Conservation (phyloP, 2,329 filamentous ascomycete species). For the Colletotrichum sp. region DNA sequence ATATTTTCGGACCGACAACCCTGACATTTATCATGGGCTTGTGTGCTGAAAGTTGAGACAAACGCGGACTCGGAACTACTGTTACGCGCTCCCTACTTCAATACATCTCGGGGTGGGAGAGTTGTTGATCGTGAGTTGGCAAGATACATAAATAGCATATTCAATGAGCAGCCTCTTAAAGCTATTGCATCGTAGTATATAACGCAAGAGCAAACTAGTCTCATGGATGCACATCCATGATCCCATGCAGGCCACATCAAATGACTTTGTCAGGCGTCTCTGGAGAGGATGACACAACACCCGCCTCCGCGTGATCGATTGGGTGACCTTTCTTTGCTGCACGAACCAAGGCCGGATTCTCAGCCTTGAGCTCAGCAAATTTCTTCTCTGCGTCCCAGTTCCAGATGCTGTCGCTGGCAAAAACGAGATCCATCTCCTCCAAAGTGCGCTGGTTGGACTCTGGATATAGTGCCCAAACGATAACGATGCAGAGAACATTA, state of each 20-base stretch:
- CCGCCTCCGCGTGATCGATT: slow-evolving; percentile 26
- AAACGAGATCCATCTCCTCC: slow-evolving; percentile 78
- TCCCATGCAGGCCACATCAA: background rate
- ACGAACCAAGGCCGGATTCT: slow-evolving; percentile 48
- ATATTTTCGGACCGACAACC: background rate
- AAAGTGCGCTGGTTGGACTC: slow-evolving; percentile 77
- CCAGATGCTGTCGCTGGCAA: slow-evolving; percentile 71
- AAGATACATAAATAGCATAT: background rate
- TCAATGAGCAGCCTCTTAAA: background rate
- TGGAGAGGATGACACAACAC: background rate
- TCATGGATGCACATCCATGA: background rate
- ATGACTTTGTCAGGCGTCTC: background rate
- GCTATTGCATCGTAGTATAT: background rate
- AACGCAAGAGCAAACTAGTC: background rate
- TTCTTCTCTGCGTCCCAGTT: slow-evolving; percentile 73
- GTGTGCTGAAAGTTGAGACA: background rate
- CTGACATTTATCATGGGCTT: background rate
- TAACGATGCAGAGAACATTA: slow-evolving; percentile 69
- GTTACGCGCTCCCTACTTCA: background rate
- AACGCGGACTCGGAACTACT: background rate
- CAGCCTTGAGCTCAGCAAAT: slow-evolving; percentile 65
- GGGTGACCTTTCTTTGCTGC: slow-evolving; percentile 2
- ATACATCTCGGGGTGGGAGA: background rate
- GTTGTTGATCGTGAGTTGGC: background rate
- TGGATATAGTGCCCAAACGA: slow-evolving; percentile 77